phyloP scores from a whole-genome alignment of 352 stramenopile genomes.

The Phytophthora constricta region DNA sequence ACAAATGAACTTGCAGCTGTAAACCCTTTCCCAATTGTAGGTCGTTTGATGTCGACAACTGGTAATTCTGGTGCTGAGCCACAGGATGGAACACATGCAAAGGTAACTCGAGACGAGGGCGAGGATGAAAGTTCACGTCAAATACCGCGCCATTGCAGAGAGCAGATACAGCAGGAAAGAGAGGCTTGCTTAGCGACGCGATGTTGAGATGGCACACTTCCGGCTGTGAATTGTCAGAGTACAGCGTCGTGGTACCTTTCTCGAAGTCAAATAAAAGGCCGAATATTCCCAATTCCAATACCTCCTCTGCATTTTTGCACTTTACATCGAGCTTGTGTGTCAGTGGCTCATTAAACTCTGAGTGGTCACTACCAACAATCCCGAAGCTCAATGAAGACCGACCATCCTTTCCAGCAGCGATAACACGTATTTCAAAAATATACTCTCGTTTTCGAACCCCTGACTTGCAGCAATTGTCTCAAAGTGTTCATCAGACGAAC shows the following conservation, averaged over 20 bases:
- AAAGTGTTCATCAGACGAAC: slow-evolving; percentile 46
- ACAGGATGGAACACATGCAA: slow-evolving; percentile 39
- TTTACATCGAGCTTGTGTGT: slow-evolving; percentile 44
- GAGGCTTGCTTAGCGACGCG: slow-evolving; percentile 35
- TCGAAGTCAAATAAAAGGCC: slow-evolving; percentile 84
- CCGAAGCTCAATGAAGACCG: slow-evolving; percentile 57
- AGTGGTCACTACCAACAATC: slow-evolving; percentile 54
- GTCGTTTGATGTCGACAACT: slow-evolving; percentile 58
- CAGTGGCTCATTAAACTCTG: slow-evolving; percentile 25
- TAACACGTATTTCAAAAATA: slow-evolving; percentile 72
- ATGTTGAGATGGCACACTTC: slow-evolving; percentile 44
- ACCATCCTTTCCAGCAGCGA: slow-evolving; percentile 57
- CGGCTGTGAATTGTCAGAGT: slow-evolving; percentile 54
- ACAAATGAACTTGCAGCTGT: slow-evolving; percentile 68
- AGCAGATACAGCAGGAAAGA: slow-evolving; percentile 64
- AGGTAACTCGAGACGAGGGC: slow-evolving; percentile 58
- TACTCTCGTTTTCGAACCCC: slow-evolving; percentile 50
- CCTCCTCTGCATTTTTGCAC: slow-evolving; percentile 45
- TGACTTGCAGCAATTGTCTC: slow-evolving; percentile 68
- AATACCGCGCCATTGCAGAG: slow-evolving; percentile 79
- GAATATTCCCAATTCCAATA: slow-evolving; percentile 49
- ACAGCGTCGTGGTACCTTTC: slow-evolving; percentile 61
- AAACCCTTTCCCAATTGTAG: slow-evolving; percentile 76
- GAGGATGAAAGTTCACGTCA: slow-evolving; percentile 73
- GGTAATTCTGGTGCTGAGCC: slow-evolving; percentile 48